Evolutionary conservation across 1,284 basidiomycete genomes (phyloP).

Genomic region (Trichosporon sp.): DNA sequence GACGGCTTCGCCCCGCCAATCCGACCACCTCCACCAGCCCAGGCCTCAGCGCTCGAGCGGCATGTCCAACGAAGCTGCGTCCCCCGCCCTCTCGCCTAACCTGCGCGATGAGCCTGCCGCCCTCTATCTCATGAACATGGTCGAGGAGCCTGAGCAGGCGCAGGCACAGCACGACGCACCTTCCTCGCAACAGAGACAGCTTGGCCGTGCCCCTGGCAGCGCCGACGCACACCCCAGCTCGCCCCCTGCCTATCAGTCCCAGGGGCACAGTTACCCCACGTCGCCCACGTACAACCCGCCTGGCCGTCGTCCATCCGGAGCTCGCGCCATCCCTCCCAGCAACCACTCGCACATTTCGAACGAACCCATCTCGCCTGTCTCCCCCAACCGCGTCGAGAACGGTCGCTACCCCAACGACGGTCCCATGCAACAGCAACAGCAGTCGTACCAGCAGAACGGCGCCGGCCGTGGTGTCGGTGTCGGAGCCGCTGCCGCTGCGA

Average conservation of each 20-base stretch:
- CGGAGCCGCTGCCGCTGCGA: neutral
- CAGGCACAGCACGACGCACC: neutral
- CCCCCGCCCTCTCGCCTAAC: conserved; percentile 13
- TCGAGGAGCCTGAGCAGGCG: conserved; percentile 40
- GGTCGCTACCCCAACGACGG: neutral
- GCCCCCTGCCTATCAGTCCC: neutral
- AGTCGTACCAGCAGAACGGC: conserved; percentile 5
- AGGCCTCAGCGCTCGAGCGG: conserved; percentile 22
- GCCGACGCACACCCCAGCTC: conserved; percentile 1
- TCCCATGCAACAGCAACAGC: conserved; percentile 14
- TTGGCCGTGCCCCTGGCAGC: conserved; percentile 10
- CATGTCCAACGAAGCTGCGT: neutral
- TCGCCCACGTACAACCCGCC: neutral
- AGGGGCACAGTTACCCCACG: neutral
- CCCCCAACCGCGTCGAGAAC: conserved; percentile 8
- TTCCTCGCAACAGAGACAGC: conserved; percentile 7
- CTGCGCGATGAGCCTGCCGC: conserved; percentile 51
- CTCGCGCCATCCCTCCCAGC: conserved; percentile 19
- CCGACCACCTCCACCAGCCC: conserved; percentile 7
- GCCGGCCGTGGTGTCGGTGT: conserved; percentile 1
- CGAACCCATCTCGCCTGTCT: conserved; percentile 9
- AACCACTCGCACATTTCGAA: conserved; percentile 19
- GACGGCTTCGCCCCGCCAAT: conserved; percentile 7
- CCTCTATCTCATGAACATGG: conserved; percentile 54
- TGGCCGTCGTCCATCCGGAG: conserved; percentile 25